phyloP scores from a whole-genome alignment of 352 stramenopile genomes.

The Pythium dissotocum region DNA sequence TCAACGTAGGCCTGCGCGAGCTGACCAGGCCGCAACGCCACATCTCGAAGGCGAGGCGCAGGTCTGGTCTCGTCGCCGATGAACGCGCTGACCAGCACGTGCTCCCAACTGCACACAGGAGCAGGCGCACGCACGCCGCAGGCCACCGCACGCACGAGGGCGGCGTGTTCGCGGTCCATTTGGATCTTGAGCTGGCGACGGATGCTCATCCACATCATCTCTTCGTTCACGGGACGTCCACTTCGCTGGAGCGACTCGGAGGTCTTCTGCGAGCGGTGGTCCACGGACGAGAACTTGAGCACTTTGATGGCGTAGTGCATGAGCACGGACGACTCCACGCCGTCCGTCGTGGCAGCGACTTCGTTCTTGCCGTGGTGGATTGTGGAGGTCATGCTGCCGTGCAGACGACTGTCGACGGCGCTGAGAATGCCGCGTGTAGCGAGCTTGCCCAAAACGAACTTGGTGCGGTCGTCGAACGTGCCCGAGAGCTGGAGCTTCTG shows the following conservation, averaged over 20 bases:
- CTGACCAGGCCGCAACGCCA: conserved; percentile 42
- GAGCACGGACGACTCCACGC: conserved; percentile 39
- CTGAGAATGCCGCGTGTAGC: conserved; percentile 30
- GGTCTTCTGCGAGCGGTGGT: conserved; percentile 44
- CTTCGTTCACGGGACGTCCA: conserved; percentile 34
- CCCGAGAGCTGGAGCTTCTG: conserved; percentile 16
- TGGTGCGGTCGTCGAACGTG: conserved; percentile 26
- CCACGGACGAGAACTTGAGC: conserved; percentile 62
- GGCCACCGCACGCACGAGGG: conserved; percentile 36
- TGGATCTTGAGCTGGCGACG: conserved; percentile 58
- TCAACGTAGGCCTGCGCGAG: conserved; percentile 43
- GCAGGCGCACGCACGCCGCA: conserved; percentile 37
- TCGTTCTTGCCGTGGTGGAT: conserved; percentile 60
- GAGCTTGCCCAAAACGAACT: conserved; percentile 23
- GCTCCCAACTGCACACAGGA: conserved; percentile 46
- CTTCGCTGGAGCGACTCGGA: conserved; percentile 52
- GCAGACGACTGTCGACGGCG: conserved; percentile 49
- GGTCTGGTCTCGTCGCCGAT: conserved; percentile 41
- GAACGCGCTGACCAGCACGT: conserved; percentile 59
- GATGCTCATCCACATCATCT: conserved; percentile 60
- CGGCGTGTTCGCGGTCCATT: conserved; percentile 53
- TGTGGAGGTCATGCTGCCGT: conserved; percentile 48
- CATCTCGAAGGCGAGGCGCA: conserved; percentile 47
- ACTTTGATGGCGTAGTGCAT: conserved; percentile 76
- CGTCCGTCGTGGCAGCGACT: conserved; percentile 32